phyloP scores from a whole-genome alignment of 352 stramenopile genomes.

The Globisporangium middletonii region DNA sequence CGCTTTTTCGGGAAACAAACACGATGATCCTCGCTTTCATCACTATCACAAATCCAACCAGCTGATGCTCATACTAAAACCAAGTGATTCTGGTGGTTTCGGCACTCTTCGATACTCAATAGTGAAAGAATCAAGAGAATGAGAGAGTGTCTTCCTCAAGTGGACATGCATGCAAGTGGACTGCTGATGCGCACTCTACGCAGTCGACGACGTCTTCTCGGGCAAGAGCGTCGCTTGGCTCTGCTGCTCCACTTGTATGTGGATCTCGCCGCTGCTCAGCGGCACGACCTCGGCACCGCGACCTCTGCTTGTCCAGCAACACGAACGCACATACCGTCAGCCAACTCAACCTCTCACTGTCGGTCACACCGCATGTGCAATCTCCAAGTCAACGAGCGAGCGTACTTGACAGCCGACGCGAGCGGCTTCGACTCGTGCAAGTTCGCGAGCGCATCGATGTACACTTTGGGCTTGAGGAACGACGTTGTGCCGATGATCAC shows the following conservation, averaged over 20 bases:
- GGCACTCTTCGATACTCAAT: too few species aligned
- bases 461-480: conserved; percentile 54
- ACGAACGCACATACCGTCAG: not conserved
- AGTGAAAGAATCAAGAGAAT: not conserved
- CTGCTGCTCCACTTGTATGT: conserved; percentile 58
- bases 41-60: not conserved
- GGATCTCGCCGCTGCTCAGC: conserved; percentile 58
- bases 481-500: conserved; percentile 66
- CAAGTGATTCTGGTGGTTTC: too few species aligned
- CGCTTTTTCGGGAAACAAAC: not conserved
- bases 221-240: conserved; percentile 16
- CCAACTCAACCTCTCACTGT: too few species aligned
- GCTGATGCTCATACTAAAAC: too few species aligned
- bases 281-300: conserved; percentile 47
- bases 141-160: not conserved
- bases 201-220: conserved; percentile 7
- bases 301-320: conserved; percentile 15
- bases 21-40: not conserved
- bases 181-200: not conserved
- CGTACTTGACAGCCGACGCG: conserved; percentile 9
- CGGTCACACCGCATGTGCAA: not conserved
- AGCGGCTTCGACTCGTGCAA: conserved; percentile 52
- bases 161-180: not conserved
- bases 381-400: conserved; percentile 1
- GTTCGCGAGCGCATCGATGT: conserved; percentile 48